Percentiles rank a stretch among this genome's conserved stretches.
These are phyloP conservation scores for Aspergillus ibericus DNA, from an alignment of 2,329 filamentous ascomycete species.

Conservation along the genomic window DNA sequence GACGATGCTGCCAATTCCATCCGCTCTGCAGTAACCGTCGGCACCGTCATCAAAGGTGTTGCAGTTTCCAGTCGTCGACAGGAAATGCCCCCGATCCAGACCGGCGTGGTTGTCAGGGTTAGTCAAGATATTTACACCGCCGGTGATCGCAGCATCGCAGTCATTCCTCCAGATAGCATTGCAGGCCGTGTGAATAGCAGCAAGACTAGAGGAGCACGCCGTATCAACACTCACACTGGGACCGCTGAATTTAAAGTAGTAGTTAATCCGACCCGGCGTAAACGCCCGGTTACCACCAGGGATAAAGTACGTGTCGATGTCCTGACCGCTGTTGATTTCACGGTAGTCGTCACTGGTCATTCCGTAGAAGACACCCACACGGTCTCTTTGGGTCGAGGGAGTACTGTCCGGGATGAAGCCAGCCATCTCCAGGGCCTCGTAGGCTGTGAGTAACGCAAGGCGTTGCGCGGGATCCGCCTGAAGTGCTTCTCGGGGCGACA, in stretches of 20 bases:
- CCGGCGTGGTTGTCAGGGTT: constrained; percentile 80
- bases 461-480: constrained; percentile 82
- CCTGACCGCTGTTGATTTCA: constrained; percentile 71
- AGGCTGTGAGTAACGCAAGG: constrained; percentile 72
- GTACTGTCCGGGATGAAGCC: constrained; percentile 74
- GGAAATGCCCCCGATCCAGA: constrained; percentile 73
- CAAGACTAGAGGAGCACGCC: constrained; percentile 74
- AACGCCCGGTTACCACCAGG: constrained; percentile 61
- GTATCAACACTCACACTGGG: constrained; percentile 74
- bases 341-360: constrained; percentile 76
- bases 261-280: constrained; percentile 44
- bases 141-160: constrained; percentile 77
- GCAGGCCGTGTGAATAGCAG: constrained; percentile 71
- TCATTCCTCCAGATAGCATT: constrained; percentile 73
- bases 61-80: constrained; percentile 67
- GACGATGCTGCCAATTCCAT: constrained; percentile 72
- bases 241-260: constrained; percentile 75
- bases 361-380: constrained; percentile 73
- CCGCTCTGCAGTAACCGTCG: constrained; percentile 80
- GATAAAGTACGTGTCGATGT: constrained; percentile 70
- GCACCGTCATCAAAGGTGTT: constrained; percentile 80
- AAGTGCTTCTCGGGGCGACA: constrained; percentile 77
- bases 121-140: constrained; percentile 73
- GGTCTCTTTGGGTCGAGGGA: constrained; percentile 63
- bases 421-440: constrained; percentile 79